phyloP scores from a whole-genome alignment of 768 basidiomycete genomes.

The Pulveroboletus sp. region DNA sequence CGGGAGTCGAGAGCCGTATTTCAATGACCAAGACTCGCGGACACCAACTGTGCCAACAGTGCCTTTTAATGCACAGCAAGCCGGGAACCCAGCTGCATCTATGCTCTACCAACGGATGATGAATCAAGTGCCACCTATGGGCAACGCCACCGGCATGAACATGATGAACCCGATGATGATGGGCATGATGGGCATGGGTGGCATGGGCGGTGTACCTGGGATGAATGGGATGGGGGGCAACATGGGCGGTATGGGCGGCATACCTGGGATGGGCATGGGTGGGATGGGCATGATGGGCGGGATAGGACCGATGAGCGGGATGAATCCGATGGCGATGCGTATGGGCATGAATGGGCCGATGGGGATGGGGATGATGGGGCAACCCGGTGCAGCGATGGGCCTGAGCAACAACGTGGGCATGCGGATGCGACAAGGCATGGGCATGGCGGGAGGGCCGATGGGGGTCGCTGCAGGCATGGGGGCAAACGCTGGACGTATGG shows the following conservation, averaged over 20 bases:
- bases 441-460: conserved; percentile 37
- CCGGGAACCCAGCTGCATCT: conserved; percentile 32
- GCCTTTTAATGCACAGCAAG: conserved; percentile 34
- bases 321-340: conserved; percentile 35
- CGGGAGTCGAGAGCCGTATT: conserved; percentile 26
- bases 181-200: conserved; percentile 51
- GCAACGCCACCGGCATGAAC: conserved; percentile 44
- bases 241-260: conserved; percentile 21
- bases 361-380: conserved; percentile 39
- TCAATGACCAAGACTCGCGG: conserved; percentile 36
- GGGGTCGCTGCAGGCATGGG: conserved; percentile 26
- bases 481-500: conserved; percentile 37
- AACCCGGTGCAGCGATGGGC: conserved; percentile 16
- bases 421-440: conserved; percentile 38
- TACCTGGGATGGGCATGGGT: conserved; percentile 23
- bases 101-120: conserved; percentile 37
- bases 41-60: conserved; percentile 32
- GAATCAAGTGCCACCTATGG: conserved; percentile 44
- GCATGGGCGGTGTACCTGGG: conserved; percentile 33
- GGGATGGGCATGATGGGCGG: conserved; percentile 39
- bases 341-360: conserved; percentile 33
- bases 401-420: conserved; percentile 33
- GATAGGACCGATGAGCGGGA: conserved; percentile 24
- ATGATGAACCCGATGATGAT: conserved; percentile 51
- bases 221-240: conserved; percentile 28